phyloP scores from a whole-genome alignment of 2,329 filamentous ascomycete species.

The Nothomitra cinnamomea region DNA sequence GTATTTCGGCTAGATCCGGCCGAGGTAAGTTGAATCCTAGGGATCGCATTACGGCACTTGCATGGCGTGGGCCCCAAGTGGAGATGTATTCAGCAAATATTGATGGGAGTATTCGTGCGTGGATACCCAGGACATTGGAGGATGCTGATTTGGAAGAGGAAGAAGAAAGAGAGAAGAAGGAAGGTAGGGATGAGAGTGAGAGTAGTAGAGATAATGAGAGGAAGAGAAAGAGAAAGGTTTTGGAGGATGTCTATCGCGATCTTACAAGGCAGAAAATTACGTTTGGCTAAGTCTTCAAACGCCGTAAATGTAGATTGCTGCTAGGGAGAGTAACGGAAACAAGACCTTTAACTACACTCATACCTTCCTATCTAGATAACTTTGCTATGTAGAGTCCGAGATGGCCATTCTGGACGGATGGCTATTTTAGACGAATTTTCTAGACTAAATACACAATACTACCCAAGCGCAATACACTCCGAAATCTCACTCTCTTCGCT shows the following conservation, averaged over 20 bases:
- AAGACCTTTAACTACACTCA: too few species aligned
- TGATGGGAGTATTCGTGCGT: slow-evolving; percentile 69
- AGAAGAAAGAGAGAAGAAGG: slow-evolving; percentile 19
- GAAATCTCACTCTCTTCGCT: too few species aligned
- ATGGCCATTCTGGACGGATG: too few species aligned
- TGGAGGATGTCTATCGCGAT: slow-evolving; percentile 66
- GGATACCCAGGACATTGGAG: slow-evolving; percentile 43
- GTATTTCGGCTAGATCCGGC: slow-evolving; percentile 17
- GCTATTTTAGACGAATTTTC: too few species aligned
- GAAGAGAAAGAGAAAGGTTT: slow-evolving; percentile 56
- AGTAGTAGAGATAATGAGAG: slow-evolving; percentile 32
- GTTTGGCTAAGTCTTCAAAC: slow-evolving; percentile 28
- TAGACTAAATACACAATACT: too few species aligned
- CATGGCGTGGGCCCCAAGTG: slow-evolving; percentile 49
- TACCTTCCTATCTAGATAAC: too few species aligned
- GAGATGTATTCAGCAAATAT: slow-evolving; percentile 70
- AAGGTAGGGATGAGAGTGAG: slow-evolving; percentile 10
- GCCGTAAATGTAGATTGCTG: neutral
- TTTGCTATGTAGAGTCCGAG: too few species aligned
- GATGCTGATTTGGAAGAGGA: slow-evolving; percentile 24
- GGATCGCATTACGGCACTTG: slow-evolving; percentile 44
- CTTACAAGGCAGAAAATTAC: slow-evolving; percentile 57
- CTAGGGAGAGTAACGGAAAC: too few species aligned
- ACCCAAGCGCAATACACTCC: too few species aligned
- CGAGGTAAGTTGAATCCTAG: too few species aligned